Base-by-base conservation (phyloP, 306 rosid genomes). In the Macrotyloma uniflorum region DNA sequence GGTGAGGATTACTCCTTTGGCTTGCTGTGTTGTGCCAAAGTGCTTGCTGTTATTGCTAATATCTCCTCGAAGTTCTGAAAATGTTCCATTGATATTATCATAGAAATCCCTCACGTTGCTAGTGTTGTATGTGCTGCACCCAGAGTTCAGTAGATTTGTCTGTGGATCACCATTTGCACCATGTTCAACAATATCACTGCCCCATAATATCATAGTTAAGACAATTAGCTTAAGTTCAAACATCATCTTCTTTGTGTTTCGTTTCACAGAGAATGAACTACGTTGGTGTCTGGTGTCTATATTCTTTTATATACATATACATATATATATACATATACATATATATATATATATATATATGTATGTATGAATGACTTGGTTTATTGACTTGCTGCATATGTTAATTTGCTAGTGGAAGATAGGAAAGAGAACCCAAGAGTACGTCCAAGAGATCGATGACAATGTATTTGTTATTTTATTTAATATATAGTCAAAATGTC, bases 61-160 rank as follows among this genome's bases (percentile, higher is more conserved):
- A 5, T 85, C 54, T 1, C n/a, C n/a, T 57, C 63, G 23, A 3
- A 57, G 0, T 0, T 23, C 3, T 57, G 63, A 20, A 19, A 54
- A 22, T 49, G 90, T 82, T 24, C 59, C 80, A 67, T 88, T 87
- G 28, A 87, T 70, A 10, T 76, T 88, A 5, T 71, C 54, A 22
- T 13, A 38, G 90, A 88, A 90, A 28, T 18, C 32, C 10, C 62
- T 8, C 4, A 18, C 5, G 59, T 78, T 77, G 28, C 85, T 23
- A n/a, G 79, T 88, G 20, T 87, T 85, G 85, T 28, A 80, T 5
- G 75, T 28, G 81, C 91, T 88, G 83, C 93, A 90, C 0, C 85
- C 90, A 0, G 2, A 32, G 80, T 87, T 85, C 13, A 90, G 0
- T 2, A 82, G n/a, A 49, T 8, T 10, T 58, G 74, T 78, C 22